Percentiles rank a stretch among this genome's conserved stretches.
phyloP scores from a whole-genome alignment of 352 stramenopile genomes.

The Phytophthora tentaculata region DNA sequence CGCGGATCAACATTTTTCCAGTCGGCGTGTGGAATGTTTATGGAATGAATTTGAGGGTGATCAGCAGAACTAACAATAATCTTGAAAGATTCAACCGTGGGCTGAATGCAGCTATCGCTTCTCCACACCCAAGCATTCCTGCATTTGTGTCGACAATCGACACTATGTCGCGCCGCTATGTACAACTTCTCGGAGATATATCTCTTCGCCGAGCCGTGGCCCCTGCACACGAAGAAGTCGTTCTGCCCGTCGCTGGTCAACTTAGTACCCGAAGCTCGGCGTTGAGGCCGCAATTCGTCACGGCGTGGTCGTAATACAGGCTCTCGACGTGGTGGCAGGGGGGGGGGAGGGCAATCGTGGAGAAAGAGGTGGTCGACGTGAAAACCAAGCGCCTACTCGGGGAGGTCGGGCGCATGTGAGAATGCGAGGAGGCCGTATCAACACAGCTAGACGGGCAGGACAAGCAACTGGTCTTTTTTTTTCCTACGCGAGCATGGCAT shows the following conservation, averaged over 20 bases:
- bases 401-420: neutral
- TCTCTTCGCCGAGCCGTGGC: no score
- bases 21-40: constrained; percentile 3
- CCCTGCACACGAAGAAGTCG: no score
- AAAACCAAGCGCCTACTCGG: neutral
- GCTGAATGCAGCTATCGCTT: neutral
- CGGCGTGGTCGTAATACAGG: neutral
- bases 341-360: neutral
- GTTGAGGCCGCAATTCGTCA: neutral
- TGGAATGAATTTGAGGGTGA: neutral
- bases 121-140: neutral
- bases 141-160: neutral
- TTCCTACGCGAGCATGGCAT: no score
- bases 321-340: neutral
- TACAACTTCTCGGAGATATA: no score
- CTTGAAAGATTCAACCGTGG: neutral
- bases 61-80: constrained; percentile 6
- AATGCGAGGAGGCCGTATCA: neutral
- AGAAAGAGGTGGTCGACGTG: neutral
- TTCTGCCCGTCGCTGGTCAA: neutral
- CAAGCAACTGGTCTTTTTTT: neutral
- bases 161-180: no score
- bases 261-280: neutral
- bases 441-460: neutral
- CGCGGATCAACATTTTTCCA: constrained; percentile 1